A percentile compares a stretch with the other conserved stretches of the same genome.
These are phyloP conservation scores for Trichoderma sp. DNA, from an alignment of 2,329 filamentous ascomycete genomes.

Conservation along the genomic window DNA sequence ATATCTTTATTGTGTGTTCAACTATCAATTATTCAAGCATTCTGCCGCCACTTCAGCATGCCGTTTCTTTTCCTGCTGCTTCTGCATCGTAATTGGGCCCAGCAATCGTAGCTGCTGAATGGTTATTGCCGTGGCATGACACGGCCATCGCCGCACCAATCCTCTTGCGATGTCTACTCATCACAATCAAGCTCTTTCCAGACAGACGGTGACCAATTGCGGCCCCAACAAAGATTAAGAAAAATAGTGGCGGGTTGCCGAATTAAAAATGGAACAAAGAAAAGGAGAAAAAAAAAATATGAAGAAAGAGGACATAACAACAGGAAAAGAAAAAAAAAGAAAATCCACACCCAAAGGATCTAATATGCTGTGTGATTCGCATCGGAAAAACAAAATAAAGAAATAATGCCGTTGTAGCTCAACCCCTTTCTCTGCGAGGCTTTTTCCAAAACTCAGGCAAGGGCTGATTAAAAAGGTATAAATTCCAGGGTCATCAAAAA, in stretches of 20 bases:
- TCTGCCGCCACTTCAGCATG: slow-evolving; percentile 8
- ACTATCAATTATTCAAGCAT: slow-evolving; percentile 31
- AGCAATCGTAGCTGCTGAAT: background rate
- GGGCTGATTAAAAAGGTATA: slow-evolving; percentile 3
- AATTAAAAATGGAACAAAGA: slow-evolving; percentile 6
- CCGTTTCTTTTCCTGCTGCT: slow-evolving; percentile 6
- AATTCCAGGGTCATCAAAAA: background rate
- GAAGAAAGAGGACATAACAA: background rate
- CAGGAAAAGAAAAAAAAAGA: slow-evolving; percentile 19
- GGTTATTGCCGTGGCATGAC: background rate
- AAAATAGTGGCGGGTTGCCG: background rate
- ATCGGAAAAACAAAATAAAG: background rate
- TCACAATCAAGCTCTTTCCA: background rate
- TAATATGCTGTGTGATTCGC: background rate
- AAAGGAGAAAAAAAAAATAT: slow-evolving; percentile 17
- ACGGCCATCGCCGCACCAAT: background rate
- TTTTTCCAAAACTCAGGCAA: slow-evolving; percentile 10
- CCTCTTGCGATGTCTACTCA: background rate
- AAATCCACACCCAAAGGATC: slow-evolving; percentile 20
- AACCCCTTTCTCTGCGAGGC: slow-evolving; percentile 4
- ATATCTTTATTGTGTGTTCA: slow-evolving; percentile 26
- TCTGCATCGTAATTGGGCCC: background rate
- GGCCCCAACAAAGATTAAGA: background rate
- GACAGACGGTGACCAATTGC: background rate
- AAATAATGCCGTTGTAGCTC: slow-evolving; percentile 9